These are phyloP conservation scores for Scheffersomyces insectosa DNA, from an alignment of 1,139 yeast genomes.

Conservation along the genomic window DNA sequence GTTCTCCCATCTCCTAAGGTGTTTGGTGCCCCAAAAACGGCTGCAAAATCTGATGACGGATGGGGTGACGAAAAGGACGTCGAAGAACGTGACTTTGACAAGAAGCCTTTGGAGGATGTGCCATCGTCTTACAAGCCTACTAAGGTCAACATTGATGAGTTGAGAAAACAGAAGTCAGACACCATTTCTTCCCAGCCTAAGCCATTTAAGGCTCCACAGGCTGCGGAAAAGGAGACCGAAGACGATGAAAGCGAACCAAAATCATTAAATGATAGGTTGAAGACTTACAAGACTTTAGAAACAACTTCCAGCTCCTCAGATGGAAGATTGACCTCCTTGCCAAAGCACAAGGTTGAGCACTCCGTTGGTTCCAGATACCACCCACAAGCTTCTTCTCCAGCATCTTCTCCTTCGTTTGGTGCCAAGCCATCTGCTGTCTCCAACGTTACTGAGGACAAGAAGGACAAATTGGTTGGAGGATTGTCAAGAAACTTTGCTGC, in stretches of 20 bases:
- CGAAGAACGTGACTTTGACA: conserved; percentile 66
- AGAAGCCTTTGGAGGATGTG: conserved; percentile 59
- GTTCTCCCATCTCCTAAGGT: conserved; percentile 16
- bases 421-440: conserved; percentile 10
- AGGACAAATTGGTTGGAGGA: conserved; percentile 61
- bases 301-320: conserved; percentile 15
- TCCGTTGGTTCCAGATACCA: conserved; percentile 54
- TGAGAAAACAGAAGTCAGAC: conserved; percentile 49
- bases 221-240: conserved; percentile 15
- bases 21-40: conserved; percentile 13
- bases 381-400: conserved; percentile 42
- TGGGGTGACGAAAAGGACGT: conserved; percentile 68
- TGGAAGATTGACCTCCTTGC: conserved; percentile 60
- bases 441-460: conserved; percentile 23
- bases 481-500: conserved; percentile 69
- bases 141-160: conserved; percentile 44
- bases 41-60: conserved; percentile 49
- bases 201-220: conserved; percentile 24
- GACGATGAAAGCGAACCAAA: conserved; percentile 32
- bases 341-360: conserved; percentile 60
- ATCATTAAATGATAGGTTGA: conserved; percentile 46
- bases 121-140: conserved; percentile 75
- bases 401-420: conserved; percentile 53
- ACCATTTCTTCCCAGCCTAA: conserved; percentile 46
- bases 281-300: conserved; percentile 29